Evolutionary conservation across 1,284 basidiomycete species (phyloP).

Genomic region (Thecaphora frezii): DNA sequence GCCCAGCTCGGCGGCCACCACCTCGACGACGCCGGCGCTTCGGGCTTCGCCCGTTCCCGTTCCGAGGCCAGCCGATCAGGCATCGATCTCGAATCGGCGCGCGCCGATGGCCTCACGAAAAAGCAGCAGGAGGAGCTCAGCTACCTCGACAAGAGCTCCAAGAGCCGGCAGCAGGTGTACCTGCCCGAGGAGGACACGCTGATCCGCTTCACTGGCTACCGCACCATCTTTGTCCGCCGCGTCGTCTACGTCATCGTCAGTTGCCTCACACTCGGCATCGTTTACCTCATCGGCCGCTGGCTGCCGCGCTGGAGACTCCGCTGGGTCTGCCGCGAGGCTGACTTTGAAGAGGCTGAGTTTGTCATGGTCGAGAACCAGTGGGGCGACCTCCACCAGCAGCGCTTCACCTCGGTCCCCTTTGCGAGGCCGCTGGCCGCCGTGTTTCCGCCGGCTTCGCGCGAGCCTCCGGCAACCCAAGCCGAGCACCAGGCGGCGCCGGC

Average conservation of each 20-base stretch:
- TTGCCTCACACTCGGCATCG: slow-evolving; percentile 71
- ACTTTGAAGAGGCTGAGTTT: slow-evolving; percentile 73
- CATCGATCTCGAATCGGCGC: slow-evolving; percentile 3
- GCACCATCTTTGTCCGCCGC: slow-evolving; percentile 69
- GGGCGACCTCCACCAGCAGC: slow-evolving; percentile 52
- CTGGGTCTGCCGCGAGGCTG: slow-evolving; percentile 79
- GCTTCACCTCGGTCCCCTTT: slow-evolving; percentile 46
- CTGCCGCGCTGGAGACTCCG: slow-evolving; percentile 85
- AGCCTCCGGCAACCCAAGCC: slow-evolving; percentile 52
- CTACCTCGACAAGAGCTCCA: slow-evolving; percentile 52
- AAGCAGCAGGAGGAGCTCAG: slow-evolving; percentile 21
- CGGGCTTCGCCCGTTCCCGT: slow-evolving; percentile 30
- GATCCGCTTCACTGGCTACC: slow-evolving; percentile 87
- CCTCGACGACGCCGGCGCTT: slow-evolving; percentile 18
- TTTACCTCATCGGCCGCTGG: slow-evolving; percentile 88
- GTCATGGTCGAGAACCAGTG: slow-evolving; percentile 76
- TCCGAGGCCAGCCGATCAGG: slow-evolving; percentile 10
- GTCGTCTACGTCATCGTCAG: slow-evolving; percentile 75
- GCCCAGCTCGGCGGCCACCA: slow-evolving; percentile 39
- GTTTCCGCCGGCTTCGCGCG: slow-evolving; percentile 52
- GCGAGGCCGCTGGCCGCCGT: slow-evolving; percentile 52
- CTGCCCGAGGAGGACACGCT: slow-evolving; percentile 88
- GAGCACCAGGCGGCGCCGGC: slow-evolving; percentile 40
- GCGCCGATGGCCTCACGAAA: slow-evolving; percentile 4
- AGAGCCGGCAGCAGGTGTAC: slow-evolving; percentile 74